These are phyloP conservation scores for Colletotrichum sp. DNA, from an alignment of 2,329 filamentous ascomycete genomes.

Conservation along the genomic window DNA sequence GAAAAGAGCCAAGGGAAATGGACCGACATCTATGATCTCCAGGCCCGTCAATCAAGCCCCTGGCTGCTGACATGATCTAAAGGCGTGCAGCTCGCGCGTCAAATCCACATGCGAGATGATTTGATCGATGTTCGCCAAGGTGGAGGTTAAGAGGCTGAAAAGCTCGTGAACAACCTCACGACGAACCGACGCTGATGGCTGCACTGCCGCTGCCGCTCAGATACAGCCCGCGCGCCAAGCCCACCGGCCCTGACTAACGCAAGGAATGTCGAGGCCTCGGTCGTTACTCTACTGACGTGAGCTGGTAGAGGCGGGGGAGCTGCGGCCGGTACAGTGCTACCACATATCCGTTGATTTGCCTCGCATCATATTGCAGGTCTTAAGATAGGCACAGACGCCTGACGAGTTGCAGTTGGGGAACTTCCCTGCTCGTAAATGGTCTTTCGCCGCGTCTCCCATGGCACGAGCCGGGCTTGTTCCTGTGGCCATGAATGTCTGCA, in stretches of 20 bases:
- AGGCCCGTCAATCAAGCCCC: neutral
- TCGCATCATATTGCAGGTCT: conserved; percentile 1
- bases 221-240: neutral
- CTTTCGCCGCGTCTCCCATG: neutral
- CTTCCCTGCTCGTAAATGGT: neutral
- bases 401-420: neutral
- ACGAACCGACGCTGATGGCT: neutral
- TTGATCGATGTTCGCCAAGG: neutral
- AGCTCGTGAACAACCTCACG: neutral
- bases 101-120: neutral
- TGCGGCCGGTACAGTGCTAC: neutral
- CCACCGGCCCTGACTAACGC: neutral
- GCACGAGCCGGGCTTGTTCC: neutral
- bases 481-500: neutral
- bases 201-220: neutral
- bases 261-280: neutral
- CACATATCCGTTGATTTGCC: neutral
- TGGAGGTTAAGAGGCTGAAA: neutral
- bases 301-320: neutral
- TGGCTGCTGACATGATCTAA: neutral
- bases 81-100: neutral
- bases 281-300: neutral
- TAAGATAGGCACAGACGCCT: neutral
- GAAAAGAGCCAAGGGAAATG: neutral
- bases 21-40: neutral